Conservation (phyloP, 345 rosid genomes). For the Conringia planisiliqua region DNA sequence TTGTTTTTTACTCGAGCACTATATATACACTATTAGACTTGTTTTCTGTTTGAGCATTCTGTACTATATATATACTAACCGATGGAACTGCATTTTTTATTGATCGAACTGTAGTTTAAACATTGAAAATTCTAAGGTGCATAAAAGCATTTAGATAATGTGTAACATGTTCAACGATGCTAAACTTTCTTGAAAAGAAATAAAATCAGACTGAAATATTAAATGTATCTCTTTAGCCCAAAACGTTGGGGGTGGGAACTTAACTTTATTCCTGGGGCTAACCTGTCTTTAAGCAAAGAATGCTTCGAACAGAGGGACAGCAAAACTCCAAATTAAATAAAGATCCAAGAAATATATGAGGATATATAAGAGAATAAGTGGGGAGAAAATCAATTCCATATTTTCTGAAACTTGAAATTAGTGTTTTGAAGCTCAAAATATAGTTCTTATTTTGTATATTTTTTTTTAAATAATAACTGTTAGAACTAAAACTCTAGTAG, state of each 20-base stretch:
- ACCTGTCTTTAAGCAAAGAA: constrained; percentile 75
- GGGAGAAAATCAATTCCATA: no score
- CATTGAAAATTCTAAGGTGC: constrained; percentile 8
- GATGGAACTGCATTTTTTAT: neutral
- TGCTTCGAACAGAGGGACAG: constrained; percentile 61
- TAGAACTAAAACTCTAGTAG: no score
- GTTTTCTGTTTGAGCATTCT: neutral
- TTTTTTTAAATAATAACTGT: no score
- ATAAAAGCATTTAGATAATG: constrained; percentile 8
- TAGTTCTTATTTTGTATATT: no score
- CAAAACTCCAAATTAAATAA: constrained; percentile 13
- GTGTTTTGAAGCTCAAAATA: no score
- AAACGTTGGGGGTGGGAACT: constrained; percentile 34
- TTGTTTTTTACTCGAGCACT: neutral
- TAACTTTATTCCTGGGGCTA: constrained; percentile 66
- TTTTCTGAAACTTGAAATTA: no score
- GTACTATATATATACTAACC: neutral
- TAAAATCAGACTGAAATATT: constrained; percentile 9
- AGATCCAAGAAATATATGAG: neutral
- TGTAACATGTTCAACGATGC: constrained; percentile 31
- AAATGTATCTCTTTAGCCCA: constrained; percentile 27
- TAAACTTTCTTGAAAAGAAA: constrained; percentile 27
- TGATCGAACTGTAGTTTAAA: neutral
- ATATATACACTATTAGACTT: neutral
- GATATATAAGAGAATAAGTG: neutral